Base-by-base conservation (phyloP, 2,329 filamentous ascomycete species). In the Thermomyces lanuginosus region DNA sequence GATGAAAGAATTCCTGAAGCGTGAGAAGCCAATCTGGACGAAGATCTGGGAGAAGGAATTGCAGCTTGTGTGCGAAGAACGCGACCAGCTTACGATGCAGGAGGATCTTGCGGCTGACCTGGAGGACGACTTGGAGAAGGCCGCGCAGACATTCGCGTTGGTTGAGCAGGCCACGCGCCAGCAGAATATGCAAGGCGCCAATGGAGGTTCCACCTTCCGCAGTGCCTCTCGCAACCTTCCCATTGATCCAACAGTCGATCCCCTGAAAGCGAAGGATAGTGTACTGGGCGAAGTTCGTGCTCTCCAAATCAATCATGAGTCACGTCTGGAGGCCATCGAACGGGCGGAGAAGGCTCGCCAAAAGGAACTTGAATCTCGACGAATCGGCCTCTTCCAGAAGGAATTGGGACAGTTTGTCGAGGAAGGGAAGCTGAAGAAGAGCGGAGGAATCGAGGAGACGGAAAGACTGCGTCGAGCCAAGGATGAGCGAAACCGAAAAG, bases 11-110 rank as follows among this genome's bases (percentile, higher is more conserved):
- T 92, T 79, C 60, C 69, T 98, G 58, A 76, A 74, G 42, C 70
- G 72, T 24, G 89, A 98, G 65, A 92, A 92, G 53, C 89, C 89
- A 0, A 64, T 93, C 31, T 98, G 89, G 86, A 93, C 83, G 29
- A 93, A 93, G 69, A 92, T 95, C 37, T 98, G 89, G 89, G 86
- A 95, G 66, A 84, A 91, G 56, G 84, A 95, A 52, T 63, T 98
- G 23, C 82, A 95, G 52, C 76, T 86, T 27, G 86, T 98, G 2
- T 95, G 89, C 56, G 83, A 92, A 49, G 89, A 93, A 45, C 74
- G 84, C 39, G 86, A 95, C 46, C 75, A 93, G 53, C 69, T 98
- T 40, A 89, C 83, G 26, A 78, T 95, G 64, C 86, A 92, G 62
- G 89, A 98, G 58, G 89, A 95, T 42, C 69, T 98, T 36, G 76